Base-by-base conservation (phyloP, 2,329 filamentous ascomycete genomes). In the Neonectria neomacrospora region DNA sequence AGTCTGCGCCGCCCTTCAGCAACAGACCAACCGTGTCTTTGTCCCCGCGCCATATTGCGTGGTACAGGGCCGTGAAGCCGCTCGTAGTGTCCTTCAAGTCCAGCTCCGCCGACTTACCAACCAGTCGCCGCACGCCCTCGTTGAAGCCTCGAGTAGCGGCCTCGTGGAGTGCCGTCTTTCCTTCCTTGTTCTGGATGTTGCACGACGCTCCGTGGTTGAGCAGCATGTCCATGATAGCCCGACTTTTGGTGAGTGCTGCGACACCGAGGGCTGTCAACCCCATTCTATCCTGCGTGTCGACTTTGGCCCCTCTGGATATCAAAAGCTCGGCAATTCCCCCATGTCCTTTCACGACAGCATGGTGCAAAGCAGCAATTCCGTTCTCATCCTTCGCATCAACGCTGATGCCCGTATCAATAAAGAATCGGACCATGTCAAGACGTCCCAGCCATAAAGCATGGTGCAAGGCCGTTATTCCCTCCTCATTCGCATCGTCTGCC, bases 361-460 rank as follows among this genome's bases (percentile, higher is more conserved):
- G 44, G 10, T 47, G 44, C 12, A 47, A n/a, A 10, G 44, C 44
- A 1, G 44, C 26, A 11, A n/a, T 7, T 4, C 44, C 44, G 14
- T 10, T 28, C 7, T 28, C 3, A n/a, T 47, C 44, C 44, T 28
- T 47, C 3, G n/a, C 3, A 5, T 16, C 26, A 12, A n/a, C 10
- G 23, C 10, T 28, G 12, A n/a, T 28, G 7, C 26, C 26, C 7
- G 23, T 8, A 7, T 47, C 44, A 1, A 47, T 14, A 16, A 47
- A 47, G 44, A 28, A 47, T 12, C 44, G 26, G 16, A 47, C 44
- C 14, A 47, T 47, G 23, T 47, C 44, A 16, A 47, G 44, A n/a
- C n/a, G 23, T 5, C 44, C 44, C 3, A 30, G 23, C 6, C 18
- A 47, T n/a, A 26, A 47, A 11, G 44, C 44, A 8, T 28, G n/a